These are phyloP conservation scores for Zoysia pacifica DNA, from an alignment of 176 grass and related monocot species.

Conservation along the genomic window DNA sequence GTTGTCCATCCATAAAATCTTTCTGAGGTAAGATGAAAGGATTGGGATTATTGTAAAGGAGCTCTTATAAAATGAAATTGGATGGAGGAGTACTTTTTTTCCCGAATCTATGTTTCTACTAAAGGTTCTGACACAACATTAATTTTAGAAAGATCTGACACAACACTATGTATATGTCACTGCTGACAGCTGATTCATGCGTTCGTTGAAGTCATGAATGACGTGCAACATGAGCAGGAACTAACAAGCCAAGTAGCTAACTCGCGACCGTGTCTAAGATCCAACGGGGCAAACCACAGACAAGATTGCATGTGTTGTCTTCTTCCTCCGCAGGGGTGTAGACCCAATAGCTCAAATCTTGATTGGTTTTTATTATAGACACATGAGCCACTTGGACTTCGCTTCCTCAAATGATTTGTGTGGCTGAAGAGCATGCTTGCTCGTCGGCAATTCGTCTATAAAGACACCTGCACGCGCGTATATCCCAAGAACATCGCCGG, in stretches of 20 bases:
- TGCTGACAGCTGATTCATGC: background rate
- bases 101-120: too few species aligned
- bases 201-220: background rate
- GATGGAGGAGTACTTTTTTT: too few species aligned
- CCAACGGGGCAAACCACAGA: background rate
- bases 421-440: too few species aligned
- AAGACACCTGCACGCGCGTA: background rate
- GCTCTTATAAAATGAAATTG: too few species aligned
- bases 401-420: too few species aligned
- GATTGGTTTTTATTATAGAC: background rate
- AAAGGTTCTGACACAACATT: too few species aligned
- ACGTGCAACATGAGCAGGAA: background rate
- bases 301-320: background rate
- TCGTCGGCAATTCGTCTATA: too few species aligned
- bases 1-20: too few species aligned
- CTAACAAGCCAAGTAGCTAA: background rate
- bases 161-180: background rate
- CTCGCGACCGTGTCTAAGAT: background rate
- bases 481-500: background rate
- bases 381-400: constrained; percentile 2
- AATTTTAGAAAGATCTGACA: too few species aligned
- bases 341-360: constrained; percentile 1
- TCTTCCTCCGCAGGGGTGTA: background rate
- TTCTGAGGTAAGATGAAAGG: too few species aligned
- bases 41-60: too few species aligned